phyloP scores from a whole-genome alignment of 257 asterid genomes.

The Cynanchum wilfordii region DNA sequence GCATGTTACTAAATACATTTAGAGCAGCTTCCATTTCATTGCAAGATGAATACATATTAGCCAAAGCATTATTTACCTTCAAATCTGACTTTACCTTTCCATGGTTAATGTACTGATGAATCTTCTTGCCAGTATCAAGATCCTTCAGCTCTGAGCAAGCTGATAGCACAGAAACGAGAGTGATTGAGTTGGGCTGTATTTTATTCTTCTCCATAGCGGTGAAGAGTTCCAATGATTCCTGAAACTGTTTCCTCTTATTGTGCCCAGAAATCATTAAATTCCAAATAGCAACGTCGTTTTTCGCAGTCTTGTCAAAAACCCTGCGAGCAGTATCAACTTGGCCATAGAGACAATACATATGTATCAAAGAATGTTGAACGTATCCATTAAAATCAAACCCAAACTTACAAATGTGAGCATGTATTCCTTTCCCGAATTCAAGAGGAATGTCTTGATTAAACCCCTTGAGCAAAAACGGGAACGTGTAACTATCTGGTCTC shows the following conservation, averaged over 20 bases:
- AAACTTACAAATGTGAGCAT: conserved; percentile 28
- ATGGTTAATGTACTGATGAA: conserved; percentile 27
- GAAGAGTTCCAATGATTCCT: conserved; percentile 22
- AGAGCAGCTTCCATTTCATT: conserved; percentile 27
- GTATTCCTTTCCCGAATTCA: conserved; percentile 17
- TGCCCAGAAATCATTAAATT: conserved; percentile 30
- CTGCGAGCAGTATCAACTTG: conserved; percentile 24
- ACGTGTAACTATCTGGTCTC: conserved; percentile 28
- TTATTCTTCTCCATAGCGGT: conserved; percentile 24
- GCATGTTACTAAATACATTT: conserved; percentile 19
- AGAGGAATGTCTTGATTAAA: conserved; percentile 13
- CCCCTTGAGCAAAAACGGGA: conserved; percentile 33
- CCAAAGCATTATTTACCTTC: conserved; percentile 23
- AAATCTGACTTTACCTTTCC: conserved; percentile 17
- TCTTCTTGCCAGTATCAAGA: conserved; percentile 16
- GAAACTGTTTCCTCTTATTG: conserved; percentile 18
- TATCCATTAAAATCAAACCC: conserved; percentile 26
- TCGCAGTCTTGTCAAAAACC: conserved; percentile 24
- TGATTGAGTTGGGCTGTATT: conserved; percentile 23
- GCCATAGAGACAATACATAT: conserved; percentile 18
- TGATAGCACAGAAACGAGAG: conserved; percentile 25
- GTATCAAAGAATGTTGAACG: conserved; percentile 26
- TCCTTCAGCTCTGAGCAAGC: conserved; percentile 31
- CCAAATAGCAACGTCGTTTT: conserved; percentile 23
- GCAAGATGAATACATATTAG: conserved; percentile 23